Percentiles rank a stretch among this genome's conserved stretches.
These are phyloP conservation scores for Trametes versicolor DNA, from an alignment of 1,284 basidiomycete species.

Conservation along the genomic window DNA sequence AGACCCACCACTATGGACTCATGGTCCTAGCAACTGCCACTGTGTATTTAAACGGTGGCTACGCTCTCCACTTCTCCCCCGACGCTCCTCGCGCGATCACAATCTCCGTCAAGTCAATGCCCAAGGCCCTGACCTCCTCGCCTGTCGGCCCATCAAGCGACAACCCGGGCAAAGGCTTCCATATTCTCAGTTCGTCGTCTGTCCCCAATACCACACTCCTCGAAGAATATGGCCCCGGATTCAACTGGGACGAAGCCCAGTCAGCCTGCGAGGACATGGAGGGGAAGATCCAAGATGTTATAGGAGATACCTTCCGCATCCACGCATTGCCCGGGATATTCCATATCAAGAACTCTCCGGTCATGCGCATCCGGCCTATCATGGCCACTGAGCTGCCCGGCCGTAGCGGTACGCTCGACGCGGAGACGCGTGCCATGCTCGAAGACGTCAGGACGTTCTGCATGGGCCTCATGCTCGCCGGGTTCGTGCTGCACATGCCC, in stretches of 20 bases:
- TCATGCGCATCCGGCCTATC: neutral
- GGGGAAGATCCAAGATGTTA: neutral
- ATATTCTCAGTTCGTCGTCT: neutral
- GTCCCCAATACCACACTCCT: neutral
- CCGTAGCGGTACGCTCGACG: neutral
- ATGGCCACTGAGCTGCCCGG: neutral
- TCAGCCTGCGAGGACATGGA: neutral
- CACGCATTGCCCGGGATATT: neutral
- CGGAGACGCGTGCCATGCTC: neutral
- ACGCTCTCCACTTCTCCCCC: neutral
- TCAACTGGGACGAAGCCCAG: neutral
- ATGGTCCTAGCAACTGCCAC: neutral
- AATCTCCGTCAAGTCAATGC: neutral
- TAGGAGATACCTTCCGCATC: neutral
- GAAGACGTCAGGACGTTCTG: neutral
- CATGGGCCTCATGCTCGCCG: neutral
- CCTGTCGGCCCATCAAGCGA: neutral
- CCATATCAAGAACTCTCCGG: neutral
- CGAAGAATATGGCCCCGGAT: neutral
- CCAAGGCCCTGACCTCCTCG: neutral
- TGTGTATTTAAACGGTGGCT: slow-evolving; percentile 8
- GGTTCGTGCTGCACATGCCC: neutral
- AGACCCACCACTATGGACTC: neutral
- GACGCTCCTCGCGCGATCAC: neutral
- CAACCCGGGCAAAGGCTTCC: neutral